phyloP scores from a whole-genome alignment of 257 asterid species.

The Plantago major region DNA sequence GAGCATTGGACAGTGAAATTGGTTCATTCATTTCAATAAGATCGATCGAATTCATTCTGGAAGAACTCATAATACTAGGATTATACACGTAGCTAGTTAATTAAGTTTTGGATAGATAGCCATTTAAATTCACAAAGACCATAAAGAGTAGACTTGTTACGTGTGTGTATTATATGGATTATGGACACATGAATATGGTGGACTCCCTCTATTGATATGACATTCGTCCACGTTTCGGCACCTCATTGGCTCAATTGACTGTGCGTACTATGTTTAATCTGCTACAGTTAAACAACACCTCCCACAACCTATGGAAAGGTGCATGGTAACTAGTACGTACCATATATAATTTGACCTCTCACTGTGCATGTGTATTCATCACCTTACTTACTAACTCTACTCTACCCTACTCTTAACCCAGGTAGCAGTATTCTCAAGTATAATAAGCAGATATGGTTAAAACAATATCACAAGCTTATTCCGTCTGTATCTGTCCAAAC shows the following conservation, averaged over 20 bases:
- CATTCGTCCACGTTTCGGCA: slow-evolving; percentile 11
- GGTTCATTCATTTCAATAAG: neutral
- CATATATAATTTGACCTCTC: no score
- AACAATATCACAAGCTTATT: neutral
- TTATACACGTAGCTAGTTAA: neutral
- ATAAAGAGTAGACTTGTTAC: no score
- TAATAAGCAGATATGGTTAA: neutral
- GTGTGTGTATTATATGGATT: neutral
- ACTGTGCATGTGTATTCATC: no score
- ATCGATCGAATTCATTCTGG: neutral
- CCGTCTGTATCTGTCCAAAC: no score
- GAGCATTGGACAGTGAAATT: no score
- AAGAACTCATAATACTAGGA: neutral
- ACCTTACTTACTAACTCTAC: no score
- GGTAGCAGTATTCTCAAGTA: no score
- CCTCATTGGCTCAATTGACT: slow-evolving; percentile 5
- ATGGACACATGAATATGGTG: neutral
- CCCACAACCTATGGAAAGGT: neutral
- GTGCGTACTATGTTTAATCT: neutral
- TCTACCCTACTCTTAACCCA: no score
- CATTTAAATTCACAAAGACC: neutral
- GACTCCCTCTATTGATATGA: slow-evolving; percentile 1
- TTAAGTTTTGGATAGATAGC: no score
- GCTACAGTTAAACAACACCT: neutral
- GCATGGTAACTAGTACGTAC: no score